Conservation (phyloP, 176 grass and related monocot species). For the Panicum miliaceum region DNA sequence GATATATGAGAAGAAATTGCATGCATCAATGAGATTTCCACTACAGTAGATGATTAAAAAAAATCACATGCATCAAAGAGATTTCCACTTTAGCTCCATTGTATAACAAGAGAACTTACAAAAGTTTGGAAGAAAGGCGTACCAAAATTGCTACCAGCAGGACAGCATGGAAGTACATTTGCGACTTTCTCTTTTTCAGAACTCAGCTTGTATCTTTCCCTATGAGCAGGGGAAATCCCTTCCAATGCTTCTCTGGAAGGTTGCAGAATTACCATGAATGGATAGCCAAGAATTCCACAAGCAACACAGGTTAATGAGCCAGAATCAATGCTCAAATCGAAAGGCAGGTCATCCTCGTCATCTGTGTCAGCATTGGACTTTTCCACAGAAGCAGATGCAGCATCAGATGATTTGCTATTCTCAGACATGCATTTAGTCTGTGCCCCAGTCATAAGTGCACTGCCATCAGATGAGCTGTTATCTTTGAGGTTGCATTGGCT, state of each 20-base stretch:
- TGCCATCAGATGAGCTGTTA: constrained; percentile 32
- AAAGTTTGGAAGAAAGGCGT: constrained; percentile 18
- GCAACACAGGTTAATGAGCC: constrained; percentile 96
- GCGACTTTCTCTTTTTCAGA: constrained; percentile 45
- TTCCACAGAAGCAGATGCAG: constrained; percentile 25
- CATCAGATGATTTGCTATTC: constrained; percentile 34
- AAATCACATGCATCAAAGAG: background rate
- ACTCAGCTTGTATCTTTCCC: constrained; percentile 37
- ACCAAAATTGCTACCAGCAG: constrained; percentile 48
- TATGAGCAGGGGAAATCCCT: constrained; percentile 57
- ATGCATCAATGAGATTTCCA: constrained; percentile 8
- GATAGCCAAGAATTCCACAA: constrained; percentile 97
- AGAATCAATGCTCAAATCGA: constrained; percentile 94
- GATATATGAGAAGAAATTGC: background rate
- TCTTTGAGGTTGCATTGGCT: constrained; percentile 15
- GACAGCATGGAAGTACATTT: constrained; percentile 27
- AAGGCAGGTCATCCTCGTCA: constrained; percentile 79
- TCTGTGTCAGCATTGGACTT: constrained; percentile 36
- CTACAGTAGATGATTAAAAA: background rate
- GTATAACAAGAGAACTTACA: background rate
- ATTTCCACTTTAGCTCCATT: constrained; percentile 4
- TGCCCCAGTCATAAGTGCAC: background rate
- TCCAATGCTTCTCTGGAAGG: constrained; percentile 76
- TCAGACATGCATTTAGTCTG: constrained; percentile 26
- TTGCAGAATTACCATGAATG: constrained; percentile 96